A percentile compares a stretch with the other conserved stretches of the same genome.
Evolutionary conservation across 2,329 filamentous ascomycete species (phyloP).

Genomic region (Pseudodiploospora longispora): DNA sequence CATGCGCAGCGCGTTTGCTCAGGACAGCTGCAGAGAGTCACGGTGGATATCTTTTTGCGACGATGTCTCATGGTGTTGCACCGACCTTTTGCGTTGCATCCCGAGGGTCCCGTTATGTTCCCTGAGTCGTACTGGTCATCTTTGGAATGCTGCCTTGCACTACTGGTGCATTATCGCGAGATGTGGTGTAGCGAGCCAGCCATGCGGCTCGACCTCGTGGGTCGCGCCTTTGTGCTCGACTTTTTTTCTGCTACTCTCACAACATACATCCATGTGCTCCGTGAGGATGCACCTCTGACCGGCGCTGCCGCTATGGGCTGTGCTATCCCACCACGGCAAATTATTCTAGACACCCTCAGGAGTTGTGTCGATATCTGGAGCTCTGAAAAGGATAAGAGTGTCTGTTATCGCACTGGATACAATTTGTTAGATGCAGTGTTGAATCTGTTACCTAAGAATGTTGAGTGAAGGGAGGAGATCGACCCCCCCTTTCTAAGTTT

Average conservation of each 20-base stretch:
- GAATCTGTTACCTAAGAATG: constrained; percentile 16
- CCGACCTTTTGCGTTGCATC: constrained; percentile 26
- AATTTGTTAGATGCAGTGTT: constrained; percentile 21
- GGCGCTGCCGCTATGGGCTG: constrained; percentile 18
- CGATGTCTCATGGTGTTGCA: constrained; percentile 29
- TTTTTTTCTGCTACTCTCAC: constrained; percentile 28
- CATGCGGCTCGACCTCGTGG: constrained; percentile 22
- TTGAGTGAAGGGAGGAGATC: background rate
- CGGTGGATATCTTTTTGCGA: constrained; percentile 26
- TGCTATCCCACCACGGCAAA: constrained; percentile 24
- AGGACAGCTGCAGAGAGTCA: constrained; percentile 23
- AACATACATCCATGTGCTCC: constrained; percentile 25
- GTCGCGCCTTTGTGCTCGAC: constrained; percentile 25
- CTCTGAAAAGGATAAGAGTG: constrained; percentile 25
- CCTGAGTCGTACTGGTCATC: constrained; percentile 30
- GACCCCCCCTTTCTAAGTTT: no score
- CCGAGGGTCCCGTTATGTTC: constrained; percentile 22
- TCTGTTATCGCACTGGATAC: constrained; percentile 27
- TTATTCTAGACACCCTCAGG: constrained; percentile 25
- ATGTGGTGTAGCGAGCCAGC: constrained; percentile 21
- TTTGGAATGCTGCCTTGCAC: constrained; percentile 27
- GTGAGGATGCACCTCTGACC: constrained; percentile 25
- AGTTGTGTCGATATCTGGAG: constrained; percentile 28
- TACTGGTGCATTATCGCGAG: constrained; percentile 28
- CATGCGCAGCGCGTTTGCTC: constrained; percentile 21